phyloP scores from a whole-genome alignment of 345 rosid genomes.

The Camelina laxa region DNA sequence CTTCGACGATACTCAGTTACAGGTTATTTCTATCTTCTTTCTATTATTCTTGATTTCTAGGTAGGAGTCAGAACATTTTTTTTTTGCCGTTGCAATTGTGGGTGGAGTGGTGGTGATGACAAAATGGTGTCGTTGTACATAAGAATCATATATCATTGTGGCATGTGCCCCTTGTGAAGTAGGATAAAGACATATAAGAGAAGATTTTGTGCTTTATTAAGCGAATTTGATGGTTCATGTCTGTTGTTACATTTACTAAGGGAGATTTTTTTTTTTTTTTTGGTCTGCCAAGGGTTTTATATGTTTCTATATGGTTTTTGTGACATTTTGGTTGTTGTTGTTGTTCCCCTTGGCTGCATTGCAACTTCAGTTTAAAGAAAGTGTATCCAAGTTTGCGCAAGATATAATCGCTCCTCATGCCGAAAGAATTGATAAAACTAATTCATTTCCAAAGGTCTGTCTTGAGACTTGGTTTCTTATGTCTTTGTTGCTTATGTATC shows the following conservation, averaged over 20 bases:
- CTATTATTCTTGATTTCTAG: not conserved
- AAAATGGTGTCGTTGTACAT: no score
- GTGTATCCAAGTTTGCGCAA: conserved; percentile 79
- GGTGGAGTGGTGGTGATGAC: no score
- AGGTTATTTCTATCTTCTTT: conserved; percentile 53
- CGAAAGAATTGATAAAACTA: conserved; percentile 68
- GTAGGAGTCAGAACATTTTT: no score
- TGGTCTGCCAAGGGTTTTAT: no score
- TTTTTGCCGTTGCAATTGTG: no score
- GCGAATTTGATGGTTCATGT: no score
- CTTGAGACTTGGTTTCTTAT: not conserved
- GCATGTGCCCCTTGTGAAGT: no score
- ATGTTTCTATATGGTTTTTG: not conserved
- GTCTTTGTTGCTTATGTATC: not conserved
- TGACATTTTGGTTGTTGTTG: not conserved
- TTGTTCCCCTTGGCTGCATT: not conserved
- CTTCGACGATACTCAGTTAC: conserved; percentile 89
- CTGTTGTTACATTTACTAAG: no score
- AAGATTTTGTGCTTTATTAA: no score
- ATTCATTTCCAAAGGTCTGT: conserved; percentile 80
- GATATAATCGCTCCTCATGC: conserved; percentile 84
- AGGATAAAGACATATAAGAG: no score
- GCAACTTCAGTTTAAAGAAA: conserved; percentile 78
- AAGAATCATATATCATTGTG: no score
- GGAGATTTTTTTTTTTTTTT: no score